Evolutionary conservation across 768 basidiomycete species (phyloP).

Genomic region (Xanthoconium purpureum): DNA sequence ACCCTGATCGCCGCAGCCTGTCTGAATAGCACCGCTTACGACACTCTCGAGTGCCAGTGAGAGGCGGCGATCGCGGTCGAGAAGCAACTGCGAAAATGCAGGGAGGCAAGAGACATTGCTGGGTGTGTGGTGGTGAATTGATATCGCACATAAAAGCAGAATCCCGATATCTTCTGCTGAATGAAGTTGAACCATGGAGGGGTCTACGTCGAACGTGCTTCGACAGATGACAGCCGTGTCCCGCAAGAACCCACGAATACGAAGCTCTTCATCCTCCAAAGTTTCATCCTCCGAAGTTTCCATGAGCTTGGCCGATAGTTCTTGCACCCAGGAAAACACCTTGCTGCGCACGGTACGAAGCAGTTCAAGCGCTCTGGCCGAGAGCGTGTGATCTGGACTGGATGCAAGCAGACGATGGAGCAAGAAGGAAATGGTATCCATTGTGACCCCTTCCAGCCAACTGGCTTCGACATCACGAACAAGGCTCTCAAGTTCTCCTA

Average conservation of each 20-base stretch:
- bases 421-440: constrained; percentile 36
- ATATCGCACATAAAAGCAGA: constrained; percentile 23
- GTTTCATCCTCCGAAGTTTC: neutral
- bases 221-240: constrained; percentile 41
- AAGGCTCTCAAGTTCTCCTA: constrained; percentile 36
- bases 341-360: constrained; percentile 33
- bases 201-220: constrained; percentile 29
- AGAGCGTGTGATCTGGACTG: constrained; percentile 4
- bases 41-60: constrained; percentile 23
- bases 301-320: constrained; percentile 28
- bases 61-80: constrained; percentile 32
- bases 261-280: constrained; percentile 16
- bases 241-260: constrained; percentile 29
- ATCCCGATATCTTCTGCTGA: constrained; percentile 22
- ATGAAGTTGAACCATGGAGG: constrained; percentile 3
- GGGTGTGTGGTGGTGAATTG: constrained; percentile 28
- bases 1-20: constrained; percentile 2
- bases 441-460: constrained; percentile 38
- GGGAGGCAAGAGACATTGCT: constrained; percentile 3
- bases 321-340: constrained; percentile 35
- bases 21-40: constrained; percentile 1
- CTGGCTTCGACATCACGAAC: constrained; percentile 37
- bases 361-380: constrained; percentile 20
- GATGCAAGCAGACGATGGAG: constrained; percentile 37
- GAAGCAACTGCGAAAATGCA: constrained; percentile 11